Base-by-base conservation (phyloP, 2,329 filamentous ascomycete genomes). In the Elsinoe perseae region DNA sequence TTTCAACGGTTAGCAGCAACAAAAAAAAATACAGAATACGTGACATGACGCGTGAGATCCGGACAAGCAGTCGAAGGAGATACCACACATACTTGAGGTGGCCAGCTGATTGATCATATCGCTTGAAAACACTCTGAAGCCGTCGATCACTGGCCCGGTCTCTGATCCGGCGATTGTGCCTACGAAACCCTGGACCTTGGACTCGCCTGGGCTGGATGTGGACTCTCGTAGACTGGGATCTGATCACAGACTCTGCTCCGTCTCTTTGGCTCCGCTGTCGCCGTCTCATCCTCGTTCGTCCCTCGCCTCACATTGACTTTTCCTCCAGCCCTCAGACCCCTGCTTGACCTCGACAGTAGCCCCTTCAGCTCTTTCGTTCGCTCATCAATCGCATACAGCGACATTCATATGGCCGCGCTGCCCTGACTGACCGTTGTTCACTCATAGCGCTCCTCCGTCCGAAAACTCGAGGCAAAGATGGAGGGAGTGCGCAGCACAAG, bases 261-360 rank as follows among this genome's bases (percentile, higher is more conserved):
- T n/a, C n/a, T 10, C 28, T 30, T 36, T 9, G 32, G 4, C 4
- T 14, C 32, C n/a, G 32, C 32, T 36, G 32, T 36, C 32, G 21
- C 20, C 40, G 40, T 44, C 40, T 44, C 40, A 44, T 44, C 40
- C 20, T 44, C 40, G 32, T 36, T n/a, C n/a, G 34, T 38, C 34
- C 40, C 40, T 44, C 40, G 40, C 40, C 40, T 44, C 40, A 23
- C 40, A 44, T 44, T 12, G 40, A 44, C 40, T 44, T 44, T 44
- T 25, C 40, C 40, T 23, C 40, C n/a, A 44, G 20, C 16, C 40
- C 40, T 20, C 40, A 27, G 40, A 44, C 40, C 40, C 40, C 40
- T 25, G 40, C 40, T 25, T 21, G 40, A 25, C 40, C 40, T 44
- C 23, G n/a, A 25, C 20, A 25, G 14, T 25, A 44, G 23, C 20